phyloP scores from a whole-genome alignment of 352 stramenopile species.

The Pythium coloratum region DNA sequence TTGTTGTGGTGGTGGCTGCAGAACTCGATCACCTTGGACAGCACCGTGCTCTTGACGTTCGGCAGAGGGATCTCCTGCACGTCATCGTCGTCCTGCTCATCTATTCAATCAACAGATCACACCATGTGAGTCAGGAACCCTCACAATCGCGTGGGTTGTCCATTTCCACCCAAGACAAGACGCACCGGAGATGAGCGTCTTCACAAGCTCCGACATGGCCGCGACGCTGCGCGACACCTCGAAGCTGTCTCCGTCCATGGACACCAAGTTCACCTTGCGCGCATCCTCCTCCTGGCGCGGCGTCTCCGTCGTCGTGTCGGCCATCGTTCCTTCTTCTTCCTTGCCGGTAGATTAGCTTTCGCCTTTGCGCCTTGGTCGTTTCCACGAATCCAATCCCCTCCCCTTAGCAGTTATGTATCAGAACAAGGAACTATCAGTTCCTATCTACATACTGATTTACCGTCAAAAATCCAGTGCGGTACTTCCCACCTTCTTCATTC shows the following conservation, averaged over 20 bases:
- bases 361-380: conserved; percentile 5
- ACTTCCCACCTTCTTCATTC: conserved; percentile 10
- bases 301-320: conserved; percentile 49
- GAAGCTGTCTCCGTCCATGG: conserved; percentile 97
- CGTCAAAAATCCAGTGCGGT: not conserved
- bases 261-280: conserved; percentile 85
- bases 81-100: conserved; percentile 95
- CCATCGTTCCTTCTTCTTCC: conserved; percentile 36
- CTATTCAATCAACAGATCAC: conserved; percentile 29
- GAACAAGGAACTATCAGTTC: conserved; percentile 15
- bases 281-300: conserved; percentile 69
- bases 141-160: not conserved
- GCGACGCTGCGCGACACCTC: conserved; percentile 93
- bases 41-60: conserved; percentile 97
- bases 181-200: conserved; percentile 95
- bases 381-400: conserved; percentile 18
- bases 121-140: not conserved
- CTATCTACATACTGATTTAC: not conserved
- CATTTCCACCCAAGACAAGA: conserved; percentile 1
- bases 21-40: conserved; percentile 98
- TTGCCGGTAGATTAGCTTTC: not conserved
- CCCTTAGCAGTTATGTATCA: not conserved
- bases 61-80: conserved; percentile 97
- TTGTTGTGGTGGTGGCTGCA: conserved; percentile 95
- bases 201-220: conserved; percentile 97